Base-by-base conservation (phyloP, 805 yeast genomes). In the Scheffersomyces coipomensis region DNA sequence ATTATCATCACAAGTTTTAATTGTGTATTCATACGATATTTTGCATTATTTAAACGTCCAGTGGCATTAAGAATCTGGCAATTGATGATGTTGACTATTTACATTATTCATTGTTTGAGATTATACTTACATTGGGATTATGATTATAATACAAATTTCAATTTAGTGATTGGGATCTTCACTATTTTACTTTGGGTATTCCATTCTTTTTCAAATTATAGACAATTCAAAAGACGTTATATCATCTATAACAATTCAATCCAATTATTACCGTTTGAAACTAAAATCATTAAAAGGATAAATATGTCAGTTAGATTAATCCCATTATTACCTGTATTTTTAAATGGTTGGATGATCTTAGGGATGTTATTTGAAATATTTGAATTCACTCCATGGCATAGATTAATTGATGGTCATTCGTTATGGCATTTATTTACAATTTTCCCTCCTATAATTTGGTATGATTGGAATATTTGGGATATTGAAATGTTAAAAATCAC, bases 341-440 rank as follows among this genome's bases (percentile, higher is more conserved):
- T 68, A 29, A 67, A 67, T 40, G 1, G 56, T 7, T 63, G 65
- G 61, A 47, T 69, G 18, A 27, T 64, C 5, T 17, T 45, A 5
- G 61, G 71, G 0, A 57, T 66, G 47, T 39, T 52, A 11, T 57
- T 68, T 24, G 75, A 69, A 37, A 30, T 66, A 13, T 42, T 48
- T 21, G 75, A 69, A 38, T 68, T 67, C 35, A 52, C 48, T 18
- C 75, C 75, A 1, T 37, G 55, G 37, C 40, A 27, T 12, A 50
- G 57, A 34, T 43, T 59, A 9, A 37, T 60, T 3, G 99, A 93
- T 63, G 95, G 97, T 0, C 99, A 93, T 62, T 80, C 97, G 0
- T 53, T 91, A 29, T 93, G 99, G 99, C 99, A 93, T 58, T 72
- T 85, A 19, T 78, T 87, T 16, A 93, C 99, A 0, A 81, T 90